A percentile compares a stretch with the other conserved stretches of the same genome.
Evolutionary conservation across 257 asterid species (phyloP).

Genomic region (Cinchona pubescens): DNA sequence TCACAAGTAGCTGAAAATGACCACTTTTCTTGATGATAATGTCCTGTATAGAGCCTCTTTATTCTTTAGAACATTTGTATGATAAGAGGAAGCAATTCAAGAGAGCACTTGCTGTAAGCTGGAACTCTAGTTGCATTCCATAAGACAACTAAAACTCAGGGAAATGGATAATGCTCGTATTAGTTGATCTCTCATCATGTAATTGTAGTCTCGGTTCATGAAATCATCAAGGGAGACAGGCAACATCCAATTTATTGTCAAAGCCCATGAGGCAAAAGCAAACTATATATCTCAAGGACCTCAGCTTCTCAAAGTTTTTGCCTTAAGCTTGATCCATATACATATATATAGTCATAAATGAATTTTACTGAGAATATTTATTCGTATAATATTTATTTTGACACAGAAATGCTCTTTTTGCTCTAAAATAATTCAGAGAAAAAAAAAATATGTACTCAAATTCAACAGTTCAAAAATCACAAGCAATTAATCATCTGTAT

Average conservation of each 20-base stretch:
- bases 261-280: background rate
- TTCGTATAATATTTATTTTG: no score
- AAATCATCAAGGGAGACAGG: background rate
- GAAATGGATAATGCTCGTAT: background rate
- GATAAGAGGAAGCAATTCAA: background rate
- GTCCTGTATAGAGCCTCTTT: background rate
- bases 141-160: background rate
- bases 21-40: background rate
- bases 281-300: background rate
- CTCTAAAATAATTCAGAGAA: no score
- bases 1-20: background rate
- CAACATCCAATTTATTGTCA: background rate
- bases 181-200: no score
- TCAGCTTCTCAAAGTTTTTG: background rate
- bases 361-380: background rate
- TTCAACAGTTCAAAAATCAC: no score
- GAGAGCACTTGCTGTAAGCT: background rate
- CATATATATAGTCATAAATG: no score
- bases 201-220: no score
- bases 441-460: no score
- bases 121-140: background rate
- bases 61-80: background rate
- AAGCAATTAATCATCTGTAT: no score
- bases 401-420: background rate
- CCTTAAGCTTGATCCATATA: background rate